Evolutionary conservation across 1,139 yeast genomes (phyloP).

Genomic region (Suhomyces yuchorum): DNA sequence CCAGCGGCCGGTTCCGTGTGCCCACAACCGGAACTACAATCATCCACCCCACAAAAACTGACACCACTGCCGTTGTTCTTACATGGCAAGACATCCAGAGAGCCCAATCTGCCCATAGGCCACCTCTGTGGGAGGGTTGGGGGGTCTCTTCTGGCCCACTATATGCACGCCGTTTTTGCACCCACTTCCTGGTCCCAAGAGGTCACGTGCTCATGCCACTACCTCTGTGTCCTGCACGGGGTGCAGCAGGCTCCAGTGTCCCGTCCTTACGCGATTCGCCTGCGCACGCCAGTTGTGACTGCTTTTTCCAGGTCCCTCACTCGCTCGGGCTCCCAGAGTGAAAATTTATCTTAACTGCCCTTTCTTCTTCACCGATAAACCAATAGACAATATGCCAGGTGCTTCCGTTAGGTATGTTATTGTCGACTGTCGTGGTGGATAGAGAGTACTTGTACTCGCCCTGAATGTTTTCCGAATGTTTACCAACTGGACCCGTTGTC

Average conservation of each 20-base stretch:
- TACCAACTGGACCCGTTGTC: neutral
- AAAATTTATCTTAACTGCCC: constrained; percentile 12
- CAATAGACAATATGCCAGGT: constrained; percentile 81
- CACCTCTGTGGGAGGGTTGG: no score
- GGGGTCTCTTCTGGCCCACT: no score
- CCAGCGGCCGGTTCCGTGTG: no score
- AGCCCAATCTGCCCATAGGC: no score
- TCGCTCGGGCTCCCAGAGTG: constrained; percentile 5
- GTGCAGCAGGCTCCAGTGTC: no score
- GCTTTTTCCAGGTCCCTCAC: constrained; percentile 7
- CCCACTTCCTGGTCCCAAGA: no score
- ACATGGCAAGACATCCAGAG: no score
- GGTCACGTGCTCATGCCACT: no score
- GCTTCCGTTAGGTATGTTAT: constrained; percentile 92
- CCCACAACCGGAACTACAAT: no score
- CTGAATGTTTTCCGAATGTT: neutral
- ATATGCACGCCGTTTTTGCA: neutral
- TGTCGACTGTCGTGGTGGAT: constrained; percentile 36
- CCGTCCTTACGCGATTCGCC: neutral
- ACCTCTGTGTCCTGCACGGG: neutral
- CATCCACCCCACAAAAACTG: no score
- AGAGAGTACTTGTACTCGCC: constrained; percentile 21
- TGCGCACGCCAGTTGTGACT: constrained; percentile 8
- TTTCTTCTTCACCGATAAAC: constrained; percentile 21
- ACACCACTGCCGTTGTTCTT: no score